A percentile compares a stretch with the other conserved stretches of the same genome.
phyloP scores from a whole-genome alignment of 2,329 filamentous ascomycete genomes.

The Fusarium sp. region DNA sequence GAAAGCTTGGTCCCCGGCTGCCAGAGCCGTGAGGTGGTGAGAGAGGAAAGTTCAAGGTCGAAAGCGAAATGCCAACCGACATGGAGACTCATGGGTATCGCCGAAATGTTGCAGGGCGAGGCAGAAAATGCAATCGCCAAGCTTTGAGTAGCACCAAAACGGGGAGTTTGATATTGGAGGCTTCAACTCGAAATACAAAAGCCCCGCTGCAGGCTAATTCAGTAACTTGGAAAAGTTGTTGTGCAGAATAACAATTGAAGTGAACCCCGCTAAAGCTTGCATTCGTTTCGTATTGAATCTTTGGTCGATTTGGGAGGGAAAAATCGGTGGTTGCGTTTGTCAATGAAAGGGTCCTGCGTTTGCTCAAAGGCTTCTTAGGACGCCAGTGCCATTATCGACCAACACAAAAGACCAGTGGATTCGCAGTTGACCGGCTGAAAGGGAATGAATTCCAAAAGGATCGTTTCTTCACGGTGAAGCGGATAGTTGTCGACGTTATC shows the following conservation, averaged over 20 bases:
- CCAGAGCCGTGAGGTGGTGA: constrained; percentile 42
- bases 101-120: constrained; percentile 10
- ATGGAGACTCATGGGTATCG: constrained; percentile 41
- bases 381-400: constrained; percentile 48
- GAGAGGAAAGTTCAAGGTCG: constrained; percentile 44
- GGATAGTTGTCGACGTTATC: constrained; percentile 20
- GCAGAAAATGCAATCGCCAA: constrained; percentile 13
- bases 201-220: constrained; percentile 18
- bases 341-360: constrained; percentile 31
- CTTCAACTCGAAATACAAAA: constrained; percentile 16
- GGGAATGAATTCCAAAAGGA: constrained; percentile 22
- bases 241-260: constrained; percentile 30
- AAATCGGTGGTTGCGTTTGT: constrained; percentile 31
- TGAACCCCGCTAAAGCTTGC: constrained; percentile 14
- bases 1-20: constrained; percentile 38
- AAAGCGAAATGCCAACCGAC: constrained; percentile 49
- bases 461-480: constrained; percentile 18
- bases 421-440: constrained; percentile 28
- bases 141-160: not conserved
- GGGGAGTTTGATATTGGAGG: constrained; percentile 6
- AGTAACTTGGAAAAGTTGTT: constrained; percentile 8
- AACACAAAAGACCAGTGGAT: constrained; percentile 24
- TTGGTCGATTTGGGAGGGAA: not conserved
- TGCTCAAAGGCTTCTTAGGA: constrained; percentile 38
- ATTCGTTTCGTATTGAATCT: constrained; percentile 13